Base-by-base conservation (phyloP, 176 grass and related monocot genomes). In the Juncus effusus region DNA sequence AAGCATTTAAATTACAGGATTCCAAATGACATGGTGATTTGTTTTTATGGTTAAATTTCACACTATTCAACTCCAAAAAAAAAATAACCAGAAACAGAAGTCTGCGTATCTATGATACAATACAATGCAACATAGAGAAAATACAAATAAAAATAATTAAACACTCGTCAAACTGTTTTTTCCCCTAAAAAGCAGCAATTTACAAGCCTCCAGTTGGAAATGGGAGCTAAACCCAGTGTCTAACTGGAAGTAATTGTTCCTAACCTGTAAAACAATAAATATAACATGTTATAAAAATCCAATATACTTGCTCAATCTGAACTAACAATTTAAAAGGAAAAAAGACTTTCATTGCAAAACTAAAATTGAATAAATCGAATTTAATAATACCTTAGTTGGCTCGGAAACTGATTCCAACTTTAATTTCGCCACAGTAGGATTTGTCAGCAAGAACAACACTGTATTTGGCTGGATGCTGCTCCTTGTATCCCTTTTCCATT, bases 401-500 rank as follows among this genome's bases (percentile, higher is more conserved):
- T 5, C 73, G 87, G 64, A 96, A 96, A 28, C 70, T 91, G 59
- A 91, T 4, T 51, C 70, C 74, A 19, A 84, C 65, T 63, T 37
- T 90, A 76, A 96, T 84, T 76, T 91, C 92, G 40, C 92, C 92
- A 42, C 58, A 79, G 59, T 81, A 91, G 1, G 73, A 73, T 37
- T 76, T 64, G 73, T 91, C 82, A 0, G 77, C 71, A 35, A 83
- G 80, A 49, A 96, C 77, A 1, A 96, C 85, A 7, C 56, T 91
- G 77, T 91, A 73, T 69, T 75, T 96, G 10, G 77, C 36, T n/a
- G 71, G 70, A 10, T 54, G 76, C 64, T 79, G 63, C 72, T 82
- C 63, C 42, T 64, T 63, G 1, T 40, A 63, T 64, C 93, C 87
- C 0, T 67, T 55, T 65, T 96, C 91, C 61, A 78, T 36, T 36